Base-by-base conservation (phyloP, 164 flowering plant species). In the Magnolia officinalis region DNA sequence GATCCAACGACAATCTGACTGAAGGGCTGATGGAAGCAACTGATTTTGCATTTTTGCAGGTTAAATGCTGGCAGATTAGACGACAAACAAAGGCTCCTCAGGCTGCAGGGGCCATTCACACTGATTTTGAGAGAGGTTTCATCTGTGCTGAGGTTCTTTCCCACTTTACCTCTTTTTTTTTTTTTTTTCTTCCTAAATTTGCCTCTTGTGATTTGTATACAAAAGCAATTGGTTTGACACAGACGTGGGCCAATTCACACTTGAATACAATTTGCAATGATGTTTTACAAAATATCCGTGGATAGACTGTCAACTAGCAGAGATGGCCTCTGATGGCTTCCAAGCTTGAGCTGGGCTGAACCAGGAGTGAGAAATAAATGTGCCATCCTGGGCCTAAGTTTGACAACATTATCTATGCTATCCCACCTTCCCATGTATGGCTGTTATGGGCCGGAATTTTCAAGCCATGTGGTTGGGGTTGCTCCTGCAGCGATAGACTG, bases 81-180 rank as follows among this genome's bases (percentile, higher is more conserved):
- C 84, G 96, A 73, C 97, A 88, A 76, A 78, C 95, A 45, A 96
- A 96, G 86, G 99, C 99, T 83, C 99, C 99, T 82, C 99, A 96
- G 83, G 99, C 99, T 82, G 99, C 99, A 20, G 99, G 99, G 78
- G 75, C 97, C 74, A 96, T 96, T 76, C 99, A 96, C 86, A 77
- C 97, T 70, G 99, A 96, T 85, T 96, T 96, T 83, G 99, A 96
- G 86, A 90, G 84, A 82, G 99, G 99, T 50, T 96, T 96, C 80
- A 96, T 96, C 26, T 96, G 98, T 86, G 98, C 98, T 74, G 98
- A 92, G 97, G 98, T 92, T 55, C 69, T 26, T 51, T 26, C 58
- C 61, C 31, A 51, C 51, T 61, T 73, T 23, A 6, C n/a, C 6
- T 31, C 24, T 8, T 10, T 70, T 50, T 26, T 18, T 29, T 26